These are phyloP conservation scores for Mortierella sp. DNA, from an alignment of 371 early-diverging fungal genomes.

Conservation along the genomic window DNA sequence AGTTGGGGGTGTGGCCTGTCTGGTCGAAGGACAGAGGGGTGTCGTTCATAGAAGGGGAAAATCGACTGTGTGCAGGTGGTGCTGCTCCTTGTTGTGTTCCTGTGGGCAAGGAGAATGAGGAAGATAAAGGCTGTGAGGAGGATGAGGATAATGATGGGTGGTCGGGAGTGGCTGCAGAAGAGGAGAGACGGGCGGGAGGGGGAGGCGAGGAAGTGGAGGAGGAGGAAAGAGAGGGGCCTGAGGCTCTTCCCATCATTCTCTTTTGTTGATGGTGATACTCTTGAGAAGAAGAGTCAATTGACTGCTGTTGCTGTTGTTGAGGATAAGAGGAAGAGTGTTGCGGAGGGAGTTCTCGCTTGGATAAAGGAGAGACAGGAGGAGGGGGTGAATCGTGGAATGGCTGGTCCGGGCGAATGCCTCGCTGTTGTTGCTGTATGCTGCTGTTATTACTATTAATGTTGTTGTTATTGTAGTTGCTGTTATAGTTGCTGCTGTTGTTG, in stretches of 20 bases:
- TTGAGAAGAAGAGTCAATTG: not conserved
- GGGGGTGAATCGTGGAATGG: not conserved
- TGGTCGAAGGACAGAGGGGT: slow-evolving; percentile 22
- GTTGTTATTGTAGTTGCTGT: slow-evolving; percentile 1
- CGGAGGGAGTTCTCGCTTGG: not conserved
- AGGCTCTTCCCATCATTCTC: slow-evolving; percentile 15
- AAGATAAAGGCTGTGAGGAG: slow-evolving; percentile 10
- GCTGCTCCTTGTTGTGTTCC: not conserved
- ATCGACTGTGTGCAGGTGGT: not conserved
- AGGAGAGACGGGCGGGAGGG: slow-evolving; percentile 8
- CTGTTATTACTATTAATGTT: slow-evolving; percentile 6
- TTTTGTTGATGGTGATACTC: slow-evolving; percentile 22
- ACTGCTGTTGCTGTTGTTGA: slow-evolving; percentile 15
- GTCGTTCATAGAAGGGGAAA: slow-evolving; percentile 33
- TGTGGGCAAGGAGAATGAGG: not conserved
- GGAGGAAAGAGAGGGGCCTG: slow-evolving; percentile 26
- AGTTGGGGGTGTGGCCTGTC: slow-evolving; percentile 7
- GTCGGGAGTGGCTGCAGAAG: slow-evolving; percentile 24
- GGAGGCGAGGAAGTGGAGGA: slow-evolving; percentile 12
- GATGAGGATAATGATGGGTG: not conserved
- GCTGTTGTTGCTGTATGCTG: slow-evolving; percentile 7
- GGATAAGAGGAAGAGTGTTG: not conserved
- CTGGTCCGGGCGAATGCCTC: slow-evolving; percentile 11
- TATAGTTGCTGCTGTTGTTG: not conserved
- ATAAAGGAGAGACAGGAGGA: not conserved